A percentile compares a stretch with the other conserved stretches of the same genome.
Evolutionary conservation across 176 grass and related monocot species (phyloP).

Genomic region (Chrysopogon serrulatus): DNA sequence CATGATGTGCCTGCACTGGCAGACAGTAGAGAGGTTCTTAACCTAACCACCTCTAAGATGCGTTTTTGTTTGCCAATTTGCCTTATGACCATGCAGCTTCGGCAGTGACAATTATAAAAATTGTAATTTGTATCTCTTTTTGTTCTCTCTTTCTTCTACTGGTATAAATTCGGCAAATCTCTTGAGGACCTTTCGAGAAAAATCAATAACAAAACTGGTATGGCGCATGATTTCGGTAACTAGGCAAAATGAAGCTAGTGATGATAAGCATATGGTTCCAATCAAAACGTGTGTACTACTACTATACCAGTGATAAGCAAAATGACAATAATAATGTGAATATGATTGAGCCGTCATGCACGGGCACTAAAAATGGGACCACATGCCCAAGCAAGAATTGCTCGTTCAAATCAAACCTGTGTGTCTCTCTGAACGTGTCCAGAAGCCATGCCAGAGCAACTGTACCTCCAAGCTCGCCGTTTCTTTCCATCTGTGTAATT

Average conservation of each 20-base stretch:
- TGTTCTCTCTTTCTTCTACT: no score
- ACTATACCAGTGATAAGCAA: no score
- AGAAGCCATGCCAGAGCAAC: neutral
- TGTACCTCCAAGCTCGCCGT: neutral
- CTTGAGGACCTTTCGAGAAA: no score
- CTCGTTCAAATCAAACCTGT: slow-evolving; percentile 9
- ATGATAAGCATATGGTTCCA: no score
- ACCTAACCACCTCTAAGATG: neutral
- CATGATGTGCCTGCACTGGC: neutral
- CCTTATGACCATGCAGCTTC: no score
- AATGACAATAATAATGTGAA: neutral
- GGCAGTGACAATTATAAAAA: no score
- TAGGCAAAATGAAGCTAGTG: neutral
- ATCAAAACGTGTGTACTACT: neutral
- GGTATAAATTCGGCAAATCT: no score
- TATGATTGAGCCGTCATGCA: neutral
- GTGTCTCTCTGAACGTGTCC: neutral
- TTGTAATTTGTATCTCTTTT: no score
- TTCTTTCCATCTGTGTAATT: no score
- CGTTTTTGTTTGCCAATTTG: no score
- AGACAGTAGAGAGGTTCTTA: neutral
- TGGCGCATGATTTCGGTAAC: neutral
- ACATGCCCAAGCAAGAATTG: neutral
- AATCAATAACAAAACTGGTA: no score
- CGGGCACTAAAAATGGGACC: neutral